Evolutionary conservation across 2,329 filamentous ascomycete species (phyloP).

Genomic region (Ascochyta viciae-villosae): DNA sequence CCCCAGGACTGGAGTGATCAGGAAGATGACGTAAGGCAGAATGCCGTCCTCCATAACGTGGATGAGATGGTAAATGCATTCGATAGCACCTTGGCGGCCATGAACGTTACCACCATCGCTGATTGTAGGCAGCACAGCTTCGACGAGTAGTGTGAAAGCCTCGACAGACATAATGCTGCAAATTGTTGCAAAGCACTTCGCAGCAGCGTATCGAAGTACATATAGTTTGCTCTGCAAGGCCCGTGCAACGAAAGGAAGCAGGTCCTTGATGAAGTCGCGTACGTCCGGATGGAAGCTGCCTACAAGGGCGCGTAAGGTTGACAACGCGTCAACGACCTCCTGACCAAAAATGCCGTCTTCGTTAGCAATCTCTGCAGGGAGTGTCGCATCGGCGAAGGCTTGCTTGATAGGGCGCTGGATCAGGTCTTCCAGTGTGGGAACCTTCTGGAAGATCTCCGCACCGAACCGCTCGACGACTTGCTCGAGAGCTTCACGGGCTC

Average conservation of each 20-base stretch:
- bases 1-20: conserved; percentile 94
- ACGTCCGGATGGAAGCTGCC: conserved; percentile 82
- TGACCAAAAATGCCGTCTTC: conserved; percentile 81
- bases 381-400: conserved; percentile 71
- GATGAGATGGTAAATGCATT: conserved; percentile 95
- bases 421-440: conserved; percentile 79
- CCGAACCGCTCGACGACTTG: conserved; percentile 84
- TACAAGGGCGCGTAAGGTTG: conserved; percentile 88
- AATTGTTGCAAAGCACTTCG: conserved; percentile 95
- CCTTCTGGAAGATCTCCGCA: conserved; percentile 75
- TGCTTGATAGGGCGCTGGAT: conserved; percentile 82
- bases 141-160: conserved; percentile 94
- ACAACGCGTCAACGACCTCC: conserved; percentile 92
- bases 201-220: conserved; percentile 93
- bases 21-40: conserved; percentile 96
- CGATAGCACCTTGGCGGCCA: conserved; percentile 90
- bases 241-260: conserved; percentile 85
- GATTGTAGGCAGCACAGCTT: conserved; percentile 90
- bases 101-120: conserved; percentile 88
- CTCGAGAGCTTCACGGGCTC: conserved; percentile 92
- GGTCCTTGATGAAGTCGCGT: conserved; percentile 78
- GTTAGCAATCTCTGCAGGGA: conserved; percentile 77
- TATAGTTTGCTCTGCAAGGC: conserved; percentile 87
- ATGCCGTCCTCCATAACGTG: conserved; percentile 98
- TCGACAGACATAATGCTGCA: conserved; percentile 96